Evolutionary conservation across 75 land plant species (phyloP).

Genomic region (Picea sitchensis): DNA sequence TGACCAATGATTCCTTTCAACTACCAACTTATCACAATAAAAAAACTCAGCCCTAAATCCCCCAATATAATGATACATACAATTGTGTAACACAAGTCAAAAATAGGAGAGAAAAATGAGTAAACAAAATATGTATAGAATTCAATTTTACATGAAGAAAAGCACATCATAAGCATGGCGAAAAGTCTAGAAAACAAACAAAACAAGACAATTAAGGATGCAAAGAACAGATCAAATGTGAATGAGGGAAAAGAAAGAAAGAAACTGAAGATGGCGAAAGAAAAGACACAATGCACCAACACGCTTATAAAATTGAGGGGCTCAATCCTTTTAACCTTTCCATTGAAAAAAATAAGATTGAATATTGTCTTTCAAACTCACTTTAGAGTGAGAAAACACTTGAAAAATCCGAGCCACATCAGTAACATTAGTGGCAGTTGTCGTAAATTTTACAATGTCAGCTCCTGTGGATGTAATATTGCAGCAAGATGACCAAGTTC

Average conservation of each 20-base stretch:
- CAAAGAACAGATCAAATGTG: background rate
- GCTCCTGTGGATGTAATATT: slow-evolving; percentile 69
- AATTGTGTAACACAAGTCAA: background rate
- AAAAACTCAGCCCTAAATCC: no score
- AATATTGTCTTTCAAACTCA: slow-evolving; percentile 9
- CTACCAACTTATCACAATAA: background rate
- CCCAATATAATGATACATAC: background rate
- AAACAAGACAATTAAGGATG: background rate
- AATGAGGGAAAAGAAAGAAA: background rate
- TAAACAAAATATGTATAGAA: no score
- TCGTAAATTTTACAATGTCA: slow-evolving; percentile 79
- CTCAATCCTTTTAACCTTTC: background rate
- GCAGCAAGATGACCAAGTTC: slow-evolving; percentile 55
- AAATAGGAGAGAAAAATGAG: background rate
- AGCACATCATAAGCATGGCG: background rate
- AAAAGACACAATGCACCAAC: background rate
- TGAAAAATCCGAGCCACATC: slow-evolving; percentile 70
- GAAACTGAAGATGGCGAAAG: background rate
- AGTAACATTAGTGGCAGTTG: slow-evolving; percentile 59
- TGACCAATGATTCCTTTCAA: background rate
- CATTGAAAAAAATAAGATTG: background rate
- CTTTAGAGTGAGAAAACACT: slow-evolving; percentile 54
- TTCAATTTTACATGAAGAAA: background rate
- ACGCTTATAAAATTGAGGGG: background rate
- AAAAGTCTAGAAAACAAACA: background rate